Percentiles rank a stretch among this genome's conserved stretches.
Conservation (phyloP, 2,329 filamentous ascomycete genomes). For the Atkinsonella hypoxylon region DNA sequence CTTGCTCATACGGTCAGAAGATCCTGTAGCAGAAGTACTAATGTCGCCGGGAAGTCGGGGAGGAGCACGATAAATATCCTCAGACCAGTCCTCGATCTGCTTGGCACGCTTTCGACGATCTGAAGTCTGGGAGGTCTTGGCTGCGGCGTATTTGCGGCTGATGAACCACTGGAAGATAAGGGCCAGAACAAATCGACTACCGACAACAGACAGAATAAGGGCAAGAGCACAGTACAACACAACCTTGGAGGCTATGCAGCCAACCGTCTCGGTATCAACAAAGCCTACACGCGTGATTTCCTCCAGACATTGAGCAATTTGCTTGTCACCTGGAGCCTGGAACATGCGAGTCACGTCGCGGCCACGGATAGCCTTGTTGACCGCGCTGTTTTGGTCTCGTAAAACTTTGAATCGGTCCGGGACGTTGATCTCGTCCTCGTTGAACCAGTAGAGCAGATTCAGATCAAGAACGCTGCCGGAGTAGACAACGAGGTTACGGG, state of each 20-base stretch:
- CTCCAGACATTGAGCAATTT: slow-evolving; percentile 73
- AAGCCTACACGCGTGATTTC: slow-evolving; percentile 94
- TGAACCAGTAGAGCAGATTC: slow-evolving; percentile 81
- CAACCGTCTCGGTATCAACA: slow-evolving; percentile 90
- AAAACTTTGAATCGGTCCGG: slow-evolving; percentile 72
- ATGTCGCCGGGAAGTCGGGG: slow-evolving; percentile 68
- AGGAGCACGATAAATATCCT: slow-evolving; percentile 91
- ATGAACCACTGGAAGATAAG: slow-evolving; percentile 95
- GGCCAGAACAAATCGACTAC: slow-evolving; percentile 77
- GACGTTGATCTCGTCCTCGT: slow-evolving; percentile 63
- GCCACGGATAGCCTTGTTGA: slow-evolving; percentile 57
- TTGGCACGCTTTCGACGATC: slow-evolving; percentile 75
- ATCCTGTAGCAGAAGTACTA: slow-evolving; percentile 49
- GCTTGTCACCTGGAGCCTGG: slow-evolving; percentile 66
- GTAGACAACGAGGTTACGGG: slow-evolving; percentile 86
- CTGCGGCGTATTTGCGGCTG: slow-evolving; percentile 70
- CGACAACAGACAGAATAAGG: slow-evolving; percentile 83
- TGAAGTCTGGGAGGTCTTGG: slow-evolving; percentile 71
- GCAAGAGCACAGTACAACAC: slow-evolving; percentile 88
- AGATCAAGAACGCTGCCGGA: slow-evolving; percentile 89
- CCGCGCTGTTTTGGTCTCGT: slow-evolving; percentile 48
- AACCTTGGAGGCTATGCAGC: slow-evolving; percentile 94
- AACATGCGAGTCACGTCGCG: slow-evolving; percentile 84
- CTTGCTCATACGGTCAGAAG: slow-evolving; percentile 63
- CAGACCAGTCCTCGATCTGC: slow-evolving; percentile 95